phyloP scores from a whole-genome alignment of 495 filamentous ascomycete species.

The Penicillium diatomitis region DNA sequence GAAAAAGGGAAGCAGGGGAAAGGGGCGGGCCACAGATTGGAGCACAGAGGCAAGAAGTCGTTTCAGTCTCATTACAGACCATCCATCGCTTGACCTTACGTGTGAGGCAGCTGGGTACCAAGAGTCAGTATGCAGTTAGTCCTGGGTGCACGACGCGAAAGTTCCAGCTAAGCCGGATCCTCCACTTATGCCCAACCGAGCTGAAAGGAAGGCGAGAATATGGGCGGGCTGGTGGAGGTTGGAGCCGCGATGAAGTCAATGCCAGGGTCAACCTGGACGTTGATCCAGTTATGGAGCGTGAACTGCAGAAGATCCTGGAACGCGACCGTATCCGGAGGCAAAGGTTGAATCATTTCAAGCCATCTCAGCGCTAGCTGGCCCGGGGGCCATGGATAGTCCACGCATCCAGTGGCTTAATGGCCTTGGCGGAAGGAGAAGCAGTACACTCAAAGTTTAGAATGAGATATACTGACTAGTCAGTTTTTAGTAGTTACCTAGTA shows the following conservation, averaged over 20 bases:
- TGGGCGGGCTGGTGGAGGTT: constrained; percentile 3
- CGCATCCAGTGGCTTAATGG: constrained; percentile 15
- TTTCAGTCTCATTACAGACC: too few species aligned
- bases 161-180: neutral
- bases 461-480: too few species aligned
- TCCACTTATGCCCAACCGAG: constrained; percentile 7
- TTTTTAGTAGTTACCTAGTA: too few species aligned
- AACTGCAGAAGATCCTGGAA: constrained; percentile 16
- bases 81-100: too few species aligned
- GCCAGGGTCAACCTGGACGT: constrained; percentile 18
- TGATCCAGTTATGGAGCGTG: constrained; percentile 19
- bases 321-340: constrained; percentile 20
- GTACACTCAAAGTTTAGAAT: too few species aligned
- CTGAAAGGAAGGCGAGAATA: constrained; percentile 7
- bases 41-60: too few species aligned
- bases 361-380: constrained; percentile 15
- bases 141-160: neutral
- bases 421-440: neutral
- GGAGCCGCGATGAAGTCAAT: constrained; percentile 17
- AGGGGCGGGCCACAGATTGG: neutral
- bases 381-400: constrained; percentile 8
- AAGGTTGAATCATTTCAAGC: constrained; percentile 13
- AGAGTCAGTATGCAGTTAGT: too few species aligned
- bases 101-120: too few species aligned
- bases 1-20: neutral